phyloP scores from a whole-genome alignment of 2,329 filamentous ascomycete genomes.

The Penicillium sp. region DNA sequence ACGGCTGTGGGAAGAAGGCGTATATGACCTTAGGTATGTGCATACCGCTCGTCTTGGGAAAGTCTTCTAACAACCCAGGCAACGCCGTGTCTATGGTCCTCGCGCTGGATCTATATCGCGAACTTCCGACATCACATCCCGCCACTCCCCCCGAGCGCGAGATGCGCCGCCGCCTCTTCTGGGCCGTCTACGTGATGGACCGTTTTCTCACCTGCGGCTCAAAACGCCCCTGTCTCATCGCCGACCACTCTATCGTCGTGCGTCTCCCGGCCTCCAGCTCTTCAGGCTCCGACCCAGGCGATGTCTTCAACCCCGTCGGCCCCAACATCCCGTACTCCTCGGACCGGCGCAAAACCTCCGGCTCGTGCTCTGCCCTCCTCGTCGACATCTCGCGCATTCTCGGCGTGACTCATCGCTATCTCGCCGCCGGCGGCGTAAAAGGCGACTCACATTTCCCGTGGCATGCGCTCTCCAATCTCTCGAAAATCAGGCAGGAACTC shows the following conservation, averaged over 20 bases:
- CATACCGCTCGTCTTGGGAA: background rate
- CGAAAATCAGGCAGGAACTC: slow-evolving; percentile 82
- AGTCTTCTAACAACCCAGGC: slow-evolving; percentile 51
- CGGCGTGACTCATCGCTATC: slow-evolving; percentile 80
- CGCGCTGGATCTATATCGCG: slow-evolving; percentile 79
- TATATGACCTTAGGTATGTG: slow-evolving; percentile 79
- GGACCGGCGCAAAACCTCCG: slow-evolving; percentile 72
- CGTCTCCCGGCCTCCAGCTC: slow-evolving; percentile 71
- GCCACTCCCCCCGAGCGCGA: slow-evolving; percentile 72
- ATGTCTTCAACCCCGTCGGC: slow-evolving; percentile 78
- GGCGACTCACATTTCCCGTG: slow-evolving; percentile 90
- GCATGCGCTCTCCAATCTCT: slow-evolving; percentile 83
- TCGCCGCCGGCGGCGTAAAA: slow-evolving; percentile 84
- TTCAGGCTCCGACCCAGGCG: slow-evolving; percentile 68
- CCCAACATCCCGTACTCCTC: slow-evolving; percentile 78
- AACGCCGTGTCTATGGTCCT: slow-evolving; percentile 81
- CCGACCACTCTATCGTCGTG: slow-evolving; percentile 76
- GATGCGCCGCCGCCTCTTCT: slow-evolving; percentile 79
- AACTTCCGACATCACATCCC: slow-evolving; percentile 69
- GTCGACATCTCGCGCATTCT: slow-evolving; percentile 84
- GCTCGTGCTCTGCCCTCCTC: slow-evolving; percentile 78
- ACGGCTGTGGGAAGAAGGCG: slow-evolving; percentile 80
- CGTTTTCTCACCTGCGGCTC: slow-evolving; percentile 82
- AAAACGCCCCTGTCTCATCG: slow-evolving; percentile 78
- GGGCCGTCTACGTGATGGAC: slow-evolving; percentile 86